phyloP scores from a whole-genome alignment of 352 stramenopile genomes.

The Globisporangium radiosum region DNA sequence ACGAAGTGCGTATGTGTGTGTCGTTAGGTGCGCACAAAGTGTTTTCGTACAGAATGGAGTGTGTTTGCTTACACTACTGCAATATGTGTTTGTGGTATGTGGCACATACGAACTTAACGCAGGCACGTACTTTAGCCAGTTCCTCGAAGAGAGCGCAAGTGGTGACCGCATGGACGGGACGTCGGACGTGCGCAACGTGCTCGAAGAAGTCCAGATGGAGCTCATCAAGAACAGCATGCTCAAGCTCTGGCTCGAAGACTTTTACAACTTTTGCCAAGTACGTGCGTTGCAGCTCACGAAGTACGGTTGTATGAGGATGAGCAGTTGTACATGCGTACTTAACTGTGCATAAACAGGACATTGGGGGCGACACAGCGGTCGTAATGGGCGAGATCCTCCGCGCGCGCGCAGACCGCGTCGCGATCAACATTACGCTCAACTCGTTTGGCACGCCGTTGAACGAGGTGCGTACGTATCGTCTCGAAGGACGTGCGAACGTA shows the following conservation, averaged over 20 bases:
- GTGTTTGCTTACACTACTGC: too few relatives aligned
- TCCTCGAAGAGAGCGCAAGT: conserved; percentile 91
- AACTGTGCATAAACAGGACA: conserved; percentile 28
- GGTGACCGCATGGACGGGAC: conserved; percentile 80
- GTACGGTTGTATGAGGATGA: too few relatives aligned
- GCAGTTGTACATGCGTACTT: too few relatives aligned
- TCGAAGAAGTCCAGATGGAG: conserved; percentile 99
- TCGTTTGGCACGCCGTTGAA: conserved; percentile 94
- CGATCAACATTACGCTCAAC: conserved; percentile 99
- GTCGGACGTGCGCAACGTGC: conserved; percentile 91
- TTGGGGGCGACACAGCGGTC: conserved; percentile 95
- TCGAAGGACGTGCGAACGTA: too few relatives aligned
- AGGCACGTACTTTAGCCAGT: conserved; percentile 97
- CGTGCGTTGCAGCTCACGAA: background rate
- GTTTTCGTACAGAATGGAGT: too few relatives aligned
- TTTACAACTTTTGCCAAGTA: conserved; percentile 92
- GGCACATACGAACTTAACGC: background rate
- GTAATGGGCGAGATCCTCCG: conserved; percentile 97
- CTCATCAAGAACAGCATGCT: conserved; percentile 99
- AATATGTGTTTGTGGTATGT: too few relatives aligned
- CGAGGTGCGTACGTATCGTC: conserved; percentile 28
- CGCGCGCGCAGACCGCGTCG: conserved; percentile 95
- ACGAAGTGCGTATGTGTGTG: too few relatives aligned
- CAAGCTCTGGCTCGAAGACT: conserved; percentile 96
- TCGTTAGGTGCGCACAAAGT: background rate